phyloP scores from a whole-genome alignment of 2,329 filamentous ascomycete species.

The Fusarium bulbicola region DNA sequence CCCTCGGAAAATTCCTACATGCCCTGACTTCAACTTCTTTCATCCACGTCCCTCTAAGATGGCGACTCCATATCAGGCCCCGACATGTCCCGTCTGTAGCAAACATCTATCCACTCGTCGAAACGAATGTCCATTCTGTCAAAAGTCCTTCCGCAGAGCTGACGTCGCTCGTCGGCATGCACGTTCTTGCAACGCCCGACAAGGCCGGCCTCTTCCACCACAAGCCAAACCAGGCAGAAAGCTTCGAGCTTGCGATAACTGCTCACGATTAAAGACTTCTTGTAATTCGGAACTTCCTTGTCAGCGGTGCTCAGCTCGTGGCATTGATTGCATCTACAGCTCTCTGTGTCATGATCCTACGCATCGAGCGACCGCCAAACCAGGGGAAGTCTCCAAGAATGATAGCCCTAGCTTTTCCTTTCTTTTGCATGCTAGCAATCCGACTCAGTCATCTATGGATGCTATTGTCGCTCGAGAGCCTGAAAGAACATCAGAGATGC shows the following conservation, averaged over 20 bases:
- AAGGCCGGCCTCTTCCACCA: slow-evolving; percentile 6
- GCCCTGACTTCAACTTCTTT: background rate
- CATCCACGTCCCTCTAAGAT: background rate
- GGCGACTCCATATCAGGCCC: background rate
- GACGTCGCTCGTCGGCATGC: slow-evolving; percentile 26
- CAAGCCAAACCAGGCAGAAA: slow-evolving; percentile 23
- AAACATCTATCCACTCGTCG: background rate
- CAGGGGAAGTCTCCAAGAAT: background rate
- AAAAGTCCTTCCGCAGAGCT: slow-evolving; percentile 14
- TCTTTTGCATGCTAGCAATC: slow-evolving; percentile 11
- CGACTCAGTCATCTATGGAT: background rate
- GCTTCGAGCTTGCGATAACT: slow-evolving; percentile 19
- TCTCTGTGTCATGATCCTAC: slow-evolving; percentile 8
- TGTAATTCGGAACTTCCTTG: slow-evolving; percentile 12
- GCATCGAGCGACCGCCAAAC: background rate
- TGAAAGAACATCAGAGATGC: background rate
- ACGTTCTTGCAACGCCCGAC: slow-evolving; percentile 9
- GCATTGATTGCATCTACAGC: slow-evolving; percentile 9
- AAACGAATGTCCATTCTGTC: slow-evolving; percentile 21
- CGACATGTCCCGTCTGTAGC: background rate
- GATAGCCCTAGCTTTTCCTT: background rate
- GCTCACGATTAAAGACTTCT: background rate
- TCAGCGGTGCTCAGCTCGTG: background rate
- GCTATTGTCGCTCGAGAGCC: slow-evolving; percentile 8
- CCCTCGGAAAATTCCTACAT: slow-evolving; percentile 29